Percentiles rank a stretch among this genome's conserved stretches.
These are phyloP conservation scores for Diplogelasinospora grovesii DNA, from an alignment of 495 filamentous ascomycete genomes.

Conservation along the genomic window DNA sequence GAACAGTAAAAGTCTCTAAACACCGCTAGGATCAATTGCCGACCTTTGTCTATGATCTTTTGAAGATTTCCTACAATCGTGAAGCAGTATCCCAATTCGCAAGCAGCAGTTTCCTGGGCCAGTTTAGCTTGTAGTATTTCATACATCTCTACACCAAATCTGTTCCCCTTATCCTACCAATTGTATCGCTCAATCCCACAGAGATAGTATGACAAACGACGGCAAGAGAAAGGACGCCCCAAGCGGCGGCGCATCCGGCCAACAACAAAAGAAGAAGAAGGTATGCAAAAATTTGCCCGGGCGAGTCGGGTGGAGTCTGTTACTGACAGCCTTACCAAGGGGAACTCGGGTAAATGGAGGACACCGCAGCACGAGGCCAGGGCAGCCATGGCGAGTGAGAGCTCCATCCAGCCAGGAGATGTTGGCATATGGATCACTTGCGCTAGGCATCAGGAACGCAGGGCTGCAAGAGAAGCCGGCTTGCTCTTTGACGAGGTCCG, in stretches of 20 bases:
- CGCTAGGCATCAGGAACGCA: conserved; percentile 69
- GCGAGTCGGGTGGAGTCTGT: too few relatives aligned
- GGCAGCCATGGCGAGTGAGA: conserved; percentile 20
- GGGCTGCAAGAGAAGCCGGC: conserved; percentile 65
- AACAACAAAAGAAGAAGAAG: conserved; percentile 23
- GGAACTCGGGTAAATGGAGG: conserved; percentile 48
- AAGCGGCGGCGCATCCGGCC: conserved; percentile 2
- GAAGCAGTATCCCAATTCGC: too few relatives aligned
- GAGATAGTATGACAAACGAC: conserved; percentile 12
- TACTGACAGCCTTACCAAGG: conserved; percentile 24
- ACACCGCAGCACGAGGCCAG: conserved; percentile 47
- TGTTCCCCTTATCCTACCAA: too few relatives aligned
- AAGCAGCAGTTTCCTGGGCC: too few relatives aligned
- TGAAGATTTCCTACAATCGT: too few relatives aligned
- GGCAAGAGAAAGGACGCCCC: conserved; percentile 25
- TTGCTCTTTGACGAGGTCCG: conserved; percentile 70
- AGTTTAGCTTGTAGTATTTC: too few relatives aligned
- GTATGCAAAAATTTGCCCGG: background rate
- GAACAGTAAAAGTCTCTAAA: too few relatives aligned
- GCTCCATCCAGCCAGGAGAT: conserved; percentile 63
- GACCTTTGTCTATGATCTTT: too few relatives aligned
- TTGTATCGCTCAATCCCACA: too few relatives aligned
- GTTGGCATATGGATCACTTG: conserved; percentile 87
- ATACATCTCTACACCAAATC: too few relatives aligned
- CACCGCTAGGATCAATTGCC: too few relatives aligned